phyloP scores from a whole-genome alignment of 2,329 filamentous ascomycete genomes.

The Colletotrichum sublineola region DNA sequence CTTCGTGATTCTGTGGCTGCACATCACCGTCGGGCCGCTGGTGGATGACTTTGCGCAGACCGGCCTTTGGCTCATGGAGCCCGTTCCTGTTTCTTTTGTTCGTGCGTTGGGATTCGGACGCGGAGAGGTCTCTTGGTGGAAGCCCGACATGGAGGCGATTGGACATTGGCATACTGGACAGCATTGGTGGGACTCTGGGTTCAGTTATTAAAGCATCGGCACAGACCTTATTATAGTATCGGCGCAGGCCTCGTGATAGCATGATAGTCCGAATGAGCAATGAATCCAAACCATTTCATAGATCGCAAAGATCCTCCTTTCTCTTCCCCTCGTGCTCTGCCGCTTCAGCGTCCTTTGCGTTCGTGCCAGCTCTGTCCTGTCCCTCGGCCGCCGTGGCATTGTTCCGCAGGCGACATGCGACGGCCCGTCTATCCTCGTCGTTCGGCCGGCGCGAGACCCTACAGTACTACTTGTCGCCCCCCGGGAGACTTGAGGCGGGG shows the following conservation, averaged over 20 bases:
- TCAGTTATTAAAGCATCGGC: slow-evolving; percentile 50
- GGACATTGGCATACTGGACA: slow-evolving; percentile 69
- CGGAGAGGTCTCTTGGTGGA: slow-evolving; percentile 74
- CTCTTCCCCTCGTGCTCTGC: background rate
- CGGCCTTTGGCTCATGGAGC: slow-evolving; percentile 85
- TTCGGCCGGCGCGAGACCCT: slow-evolving; percentile 8
- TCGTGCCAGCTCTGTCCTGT: background rate
- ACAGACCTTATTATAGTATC: slow-evolving; percentile 45
- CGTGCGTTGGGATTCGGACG: slow-evolving; percentile 75
- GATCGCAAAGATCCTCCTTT: background rate
- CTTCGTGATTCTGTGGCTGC: slow-evolving; percentile 77
- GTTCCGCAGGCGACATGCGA: background rate
- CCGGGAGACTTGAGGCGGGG: background rate
- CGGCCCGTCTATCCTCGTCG: background rate
- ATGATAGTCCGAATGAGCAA: slow-evolving; percentile 10
- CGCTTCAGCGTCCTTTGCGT: background rate
- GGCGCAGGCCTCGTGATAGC: slow-evolving; percentile 19
- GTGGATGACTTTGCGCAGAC: slow-evolving; percentile 80
- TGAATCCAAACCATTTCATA: slow-evolving; percentile 4
- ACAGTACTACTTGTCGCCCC: slow-evolving; percentile 14
- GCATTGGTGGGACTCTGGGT: slow-evolving; percentile 71
- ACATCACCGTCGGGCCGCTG: slow-evolving; percentile 74
- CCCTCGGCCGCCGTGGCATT: background rate
- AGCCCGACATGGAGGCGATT: slow-evolving; percentile 70
- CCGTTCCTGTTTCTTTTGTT: slow-evolving; percentile 81